A percentile compares a stretch with the other conserved stretches of the same genome.
Evolutionary conservation across 139 green algal species (phyloP).

Genomic region (Axilococcus clingmanii): DNA sequence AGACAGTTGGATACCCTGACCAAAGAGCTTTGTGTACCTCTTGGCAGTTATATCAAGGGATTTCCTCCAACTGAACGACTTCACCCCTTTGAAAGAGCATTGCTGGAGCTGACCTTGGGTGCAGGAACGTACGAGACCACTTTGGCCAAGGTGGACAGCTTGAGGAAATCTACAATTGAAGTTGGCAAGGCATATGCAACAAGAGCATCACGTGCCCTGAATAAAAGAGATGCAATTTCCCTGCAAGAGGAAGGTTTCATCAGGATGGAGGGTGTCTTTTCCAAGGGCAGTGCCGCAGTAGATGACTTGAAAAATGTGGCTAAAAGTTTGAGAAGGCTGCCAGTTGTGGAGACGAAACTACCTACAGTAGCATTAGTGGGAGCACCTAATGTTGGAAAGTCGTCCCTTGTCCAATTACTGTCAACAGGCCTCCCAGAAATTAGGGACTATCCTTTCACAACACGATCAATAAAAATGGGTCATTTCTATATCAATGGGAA

Average conservation of each 20-base stretch:
- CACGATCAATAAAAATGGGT: conserved; percentile 90
- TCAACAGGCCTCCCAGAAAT: conserved; percentile 76
- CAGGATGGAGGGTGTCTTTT: conserved; percentile 40
- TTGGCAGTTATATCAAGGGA: conserved; percentile 43
- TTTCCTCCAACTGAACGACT: conserved; percentile 59
- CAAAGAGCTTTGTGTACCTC: conserved; percentile 43
- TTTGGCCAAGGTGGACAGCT: conserved; percentile 37
- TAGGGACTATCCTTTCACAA: conserved; percentile 98
- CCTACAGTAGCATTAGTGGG: conserved; percentile 78
- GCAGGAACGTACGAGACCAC: conserved; percentile 38
- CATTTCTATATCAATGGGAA: conserved; percentile 85
- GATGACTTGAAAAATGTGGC: conserved; percentile 67
- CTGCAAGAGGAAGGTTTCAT: conserved; percentile 54
- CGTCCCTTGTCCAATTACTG: conserved; percentile 75
- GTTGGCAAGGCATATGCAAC: conserved; percentile 64
- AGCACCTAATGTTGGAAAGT: conserved; percentile 94
- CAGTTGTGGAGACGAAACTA: conserved; percentile 67
- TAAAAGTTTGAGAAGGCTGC: conserved; percentile 64
- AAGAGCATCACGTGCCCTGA: conserved; percentile 40
- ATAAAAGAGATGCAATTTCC: conserved; percentile 52
- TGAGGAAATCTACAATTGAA: conserved; percentile 20
- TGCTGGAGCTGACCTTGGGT: conserved; percentile 87
- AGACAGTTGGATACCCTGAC: conserved; percentile 62
- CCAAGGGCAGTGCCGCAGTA: conserved; percentile 23
- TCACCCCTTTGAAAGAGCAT: conserved; percentile 81